Percentiles rank a stretch among this genome's conserved stretches.
Evolutionary conservation across 1,139 yeast species (phyloP).

Genomic region (Pichia sp.): DNA sequence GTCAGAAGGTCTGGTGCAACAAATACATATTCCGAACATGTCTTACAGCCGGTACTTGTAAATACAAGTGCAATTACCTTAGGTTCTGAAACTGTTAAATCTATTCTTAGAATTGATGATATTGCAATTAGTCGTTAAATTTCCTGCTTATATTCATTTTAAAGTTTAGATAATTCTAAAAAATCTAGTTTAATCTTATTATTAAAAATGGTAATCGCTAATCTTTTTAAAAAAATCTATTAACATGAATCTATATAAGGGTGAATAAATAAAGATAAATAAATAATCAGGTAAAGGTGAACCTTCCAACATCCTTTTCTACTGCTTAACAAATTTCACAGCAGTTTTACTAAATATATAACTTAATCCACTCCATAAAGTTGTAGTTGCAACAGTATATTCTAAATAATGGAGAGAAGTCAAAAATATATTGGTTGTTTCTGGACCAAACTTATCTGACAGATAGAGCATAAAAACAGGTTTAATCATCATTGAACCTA

Average conservation of each 20-base stretch:
- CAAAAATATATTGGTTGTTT: conserved; percentile 20
- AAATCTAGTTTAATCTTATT: background rate
- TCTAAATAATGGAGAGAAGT: conserved; percentile 37
- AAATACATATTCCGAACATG: conserved; percentile 89
- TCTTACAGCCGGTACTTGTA: conserved; percentile 91
- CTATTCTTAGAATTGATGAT: conserved; percentile 92
- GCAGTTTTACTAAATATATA: conserved; percentile 67
- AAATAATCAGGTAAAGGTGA: background rate
- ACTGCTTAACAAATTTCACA: conserved; percentile 34
- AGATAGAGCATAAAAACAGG: conserved; percentile 46
- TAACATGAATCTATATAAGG: background rate
- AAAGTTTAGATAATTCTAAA: background rate
- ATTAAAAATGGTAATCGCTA: background rate
- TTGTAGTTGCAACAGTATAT: conserved; percentile 66
- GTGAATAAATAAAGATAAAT: background rate
- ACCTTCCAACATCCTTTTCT: background rate
- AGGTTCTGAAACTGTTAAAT: conserved; percentile 94
- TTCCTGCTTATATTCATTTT: background rate
- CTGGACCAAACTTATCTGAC: conserved; percentile 18
- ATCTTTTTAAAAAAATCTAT: background rate
- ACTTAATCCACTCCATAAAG: conserved; percentile 71
- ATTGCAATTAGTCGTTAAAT: conserved; percentile 75
- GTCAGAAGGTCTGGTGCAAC: conserved; percentile 92
- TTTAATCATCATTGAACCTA: conserved; percentile 65
- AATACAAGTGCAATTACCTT: conserved; percentile 88